Percentiles rank a stretch among this genome's conserved stretches.
Evolutionary conservation across 148 eudicot species (phyloP).

Genomic region (Vaccinium corymbosum): DNA sequence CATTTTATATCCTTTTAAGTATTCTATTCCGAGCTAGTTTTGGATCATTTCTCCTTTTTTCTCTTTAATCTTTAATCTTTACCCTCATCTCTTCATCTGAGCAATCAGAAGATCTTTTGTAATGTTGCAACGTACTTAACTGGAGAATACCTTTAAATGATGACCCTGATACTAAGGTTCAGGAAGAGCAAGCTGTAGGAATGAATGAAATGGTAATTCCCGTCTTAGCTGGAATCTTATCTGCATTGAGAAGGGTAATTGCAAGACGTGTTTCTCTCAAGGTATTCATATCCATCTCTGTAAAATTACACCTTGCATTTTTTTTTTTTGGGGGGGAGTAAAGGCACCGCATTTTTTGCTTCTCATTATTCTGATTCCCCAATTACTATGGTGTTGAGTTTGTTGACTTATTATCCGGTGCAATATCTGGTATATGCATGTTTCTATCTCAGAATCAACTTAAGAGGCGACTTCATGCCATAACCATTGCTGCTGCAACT

Average conservation of each 20-base stretch:
- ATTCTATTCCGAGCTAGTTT: neutral
- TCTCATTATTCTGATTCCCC: neutral
- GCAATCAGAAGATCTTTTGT: conserved; percentile 2
- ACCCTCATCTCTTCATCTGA: conserved; percentile 12
- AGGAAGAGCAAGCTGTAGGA: conserved; percentile 49
- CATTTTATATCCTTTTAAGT: conserved; percentile 76
- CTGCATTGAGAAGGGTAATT: conserved; percentile 91
- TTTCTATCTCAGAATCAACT: conserved; percentile 68
- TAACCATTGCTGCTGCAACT: conserved; percentile 89
- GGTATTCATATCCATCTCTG: conserved; percentile 41
- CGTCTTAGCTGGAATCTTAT: conserved; percentile 83
- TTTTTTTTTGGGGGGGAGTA: neutral
- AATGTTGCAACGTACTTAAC: conserved; percentile 54
- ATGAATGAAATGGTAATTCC: conserved; percentile 73
- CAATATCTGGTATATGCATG: conserved; percentile 10
- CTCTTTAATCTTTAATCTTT: conserved; percentile 3
- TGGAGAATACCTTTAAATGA: conserved; percentile 56
- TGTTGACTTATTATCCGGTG: neutral
- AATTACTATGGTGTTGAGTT: neutral
- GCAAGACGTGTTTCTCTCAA: conserved; percentile 88
- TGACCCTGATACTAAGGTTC: conserved; percentile 40
- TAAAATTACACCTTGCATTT: neutral
- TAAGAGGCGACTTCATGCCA: conserved; percentile 85
- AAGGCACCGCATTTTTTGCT: neutral
- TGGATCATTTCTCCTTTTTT: neutral